Conservation (phyloP, 2,329 filamentous ascomycete genomes). For the Decorospora gaudefroyi region DNA sequence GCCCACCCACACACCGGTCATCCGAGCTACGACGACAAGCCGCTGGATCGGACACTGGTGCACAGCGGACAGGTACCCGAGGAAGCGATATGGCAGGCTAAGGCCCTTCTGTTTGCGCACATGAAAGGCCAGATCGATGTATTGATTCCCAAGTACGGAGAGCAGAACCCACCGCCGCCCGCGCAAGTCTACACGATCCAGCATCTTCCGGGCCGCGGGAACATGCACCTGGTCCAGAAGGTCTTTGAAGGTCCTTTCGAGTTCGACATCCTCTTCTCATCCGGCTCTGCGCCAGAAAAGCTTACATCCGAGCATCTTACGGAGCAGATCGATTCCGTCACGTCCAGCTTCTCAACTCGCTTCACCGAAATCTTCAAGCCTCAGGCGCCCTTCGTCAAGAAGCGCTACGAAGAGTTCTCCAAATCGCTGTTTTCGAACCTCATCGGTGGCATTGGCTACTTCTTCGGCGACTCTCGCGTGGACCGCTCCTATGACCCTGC, state of each 20-base stretch:
- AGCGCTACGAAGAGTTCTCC: constrained; percentile 77
- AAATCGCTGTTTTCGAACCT: constrained; percentile 94
- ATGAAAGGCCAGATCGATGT: constrained; percentile 67
- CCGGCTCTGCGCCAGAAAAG: constrained; percentile 64
- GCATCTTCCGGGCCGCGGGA: constrained; percentile 71
- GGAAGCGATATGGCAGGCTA: constrained; percentile 81
- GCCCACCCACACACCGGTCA: constrained; percentile 62
- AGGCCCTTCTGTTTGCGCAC: constrained; percentile 66
- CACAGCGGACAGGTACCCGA: constrained; percentile 69
- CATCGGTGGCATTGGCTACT: constrained; percentile 92
- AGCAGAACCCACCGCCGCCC: constrained; percentile 71
- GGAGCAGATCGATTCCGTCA: constrained; percentile 67
- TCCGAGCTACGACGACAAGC: constrained; percentile 68
- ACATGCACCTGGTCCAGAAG: constrained; percentile 88
- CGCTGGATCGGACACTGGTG: constrained; percentile 75
- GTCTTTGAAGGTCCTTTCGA: constrained; percentile 86
- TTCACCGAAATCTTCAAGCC: constrained; percentile 75
- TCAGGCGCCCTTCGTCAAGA: constrained; percentile 72
- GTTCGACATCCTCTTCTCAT: constrained; percentile 91
- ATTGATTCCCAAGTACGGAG: constrained; percentile 62
- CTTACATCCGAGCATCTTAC: constrained; percentile 68
- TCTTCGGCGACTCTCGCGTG: constrained; percentile 84
- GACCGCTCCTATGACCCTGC: constrained; percentile 90
- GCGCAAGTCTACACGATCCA: constrained; percentile 81
- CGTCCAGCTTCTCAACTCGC: constrained; percentile 70